Evolutionary conservation across 805 yeast genomes (phyloP).

Genomic region (Torulaspora franciscae): DNA sequence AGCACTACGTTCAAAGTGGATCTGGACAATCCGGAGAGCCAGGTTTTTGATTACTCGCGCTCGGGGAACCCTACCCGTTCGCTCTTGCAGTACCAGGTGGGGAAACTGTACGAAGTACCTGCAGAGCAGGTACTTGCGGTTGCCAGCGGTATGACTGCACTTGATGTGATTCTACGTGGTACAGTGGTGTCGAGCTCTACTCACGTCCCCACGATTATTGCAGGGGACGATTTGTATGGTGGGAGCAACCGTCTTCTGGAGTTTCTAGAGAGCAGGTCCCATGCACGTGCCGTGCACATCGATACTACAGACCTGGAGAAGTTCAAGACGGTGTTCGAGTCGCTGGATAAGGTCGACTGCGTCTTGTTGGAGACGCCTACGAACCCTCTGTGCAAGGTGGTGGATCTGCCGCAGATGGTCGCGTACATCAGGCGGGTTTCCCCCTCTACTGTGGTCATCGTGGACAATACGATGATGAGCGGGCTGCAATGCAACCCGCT

Average conservation of each 20-base stretch:
- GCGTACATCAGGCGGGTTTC: slow-evolving; percentile 59
- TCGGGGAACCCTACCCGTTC: slow-evolving; percentile 94
- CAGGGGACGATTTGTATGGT: slow-evolving; percentile 93
- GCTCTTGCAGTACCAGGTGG: slow-evolving; percentile 68
- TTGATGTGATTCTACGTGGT: slow-evolving; percentile 76
- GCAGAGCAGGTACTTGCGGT: slow-evolving; percentile 78
- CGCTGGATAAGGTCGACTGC: slow-evolving; percentile 58
- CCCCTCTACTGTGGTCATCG: slow-evolving; percentile 69
- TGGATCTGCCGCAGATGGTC: slow-evolving; percentile 68
- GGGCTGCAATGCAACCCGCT: slow-evolving; percentile 82
- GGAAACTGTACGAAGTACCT: slow-evolving; percentile 57
- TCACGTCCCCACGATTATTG: slow-evolving; percentile 69
- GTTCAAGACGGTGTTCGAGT: slow-evolving; percentile 51
- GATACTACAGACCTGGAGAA: slow-evolving; percentile 73
- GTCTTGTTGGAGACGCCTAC: slow-evolving; percentile 77
- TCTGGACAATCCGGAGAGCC: slow-evolving; percentile 54
- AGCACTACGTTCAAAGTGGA: slow-evolving; percentile 85
- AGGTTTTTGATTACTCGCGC: slow-evolving; percentile 76
- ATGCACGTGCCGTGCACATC: slow-evolving; percentile 63
- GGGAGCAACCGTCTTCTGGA: slow-evolving; percentile 86
- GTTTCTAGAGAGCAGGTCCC: slow-evolving; percentile 58
- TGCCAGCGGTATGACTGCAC: slow-evolving; percentile 87
- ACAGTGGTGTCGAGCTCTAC: slow-evolving; percentile 34
- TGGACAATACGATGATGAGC: slow-evolving; percentile 96
- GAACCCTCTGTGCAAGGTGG: slow-evolving; percentile 84